phyloP scores from a whole-genome alignment of 768 basidiomycete genomes.

The Agrocybe pediades region DNA sequence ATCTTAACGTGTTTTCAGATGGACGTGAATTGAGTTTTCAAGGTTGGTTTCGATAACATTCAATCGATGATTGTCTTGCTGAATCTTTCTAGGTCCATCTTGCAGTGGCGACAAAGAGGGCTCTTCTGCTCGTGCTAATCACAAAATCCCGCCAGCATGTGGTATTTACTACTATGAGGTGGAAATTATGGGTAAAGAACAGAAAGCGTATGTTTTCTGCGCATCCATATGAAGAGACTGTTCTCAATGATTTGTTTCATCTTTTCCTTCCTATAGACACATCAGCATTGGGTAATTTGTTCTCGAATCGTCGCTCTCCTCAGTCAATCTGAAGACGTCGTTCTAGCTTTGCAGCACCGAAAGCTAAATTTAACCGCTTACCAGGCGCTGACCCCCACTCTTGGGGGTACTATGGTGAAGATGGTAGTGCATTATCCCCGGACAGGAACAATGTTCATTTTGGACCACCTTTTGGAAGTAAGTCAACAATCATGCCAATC shows the following conservation, averaged over 20 bases:
- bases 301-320: background rate
- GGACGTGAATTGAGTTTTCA: slow-evolving; percentile 76
- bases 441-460: slow-evolving; percentile 73
- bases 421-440: slow-evolving; percentile 75
- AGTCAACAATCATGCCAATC: slow-evolving; percentile 26
- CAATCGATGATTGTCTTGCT: slow-evolving; percentile 7
- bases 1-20: slow-evolving; percentile 64
- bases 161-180: slow-evolving; percentile 97
- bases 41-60: slow-evolving; percentile 39
- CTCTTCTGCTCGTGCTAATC: slow-evolving; percentile 76
- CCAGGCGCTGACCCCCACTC: slow-evolving; percentile 87
- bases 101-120: slow-evolving; percentile 77
- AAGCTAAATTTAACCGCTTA: slow-evolving; percentile 69
- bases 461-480: slow-evolving; percentile 82
- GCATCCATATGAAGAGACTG: too few species aligned
- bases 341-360: slow-evolving; percentile 64
- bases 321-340: slow-evolving; percentile 8
- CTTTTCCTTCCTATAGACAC: slow-evolving; percentile 46
- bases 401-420: slow-evolving; percentile 95
- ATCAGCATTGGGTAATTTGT: slow-evolving; percentile 75
- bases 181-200: slow-evolving; percentile 76
- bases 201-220: slow-evolving; percentile 66
- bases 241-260: too few species aligned
- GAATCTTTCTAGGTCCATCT: slow-evolving; percentile 38
- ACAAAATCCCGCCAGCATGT: slow-evolving; percentile 79